Conservation (phyloP, 2,329 filamentous ascomycete genomes). For the Torrubiella hemipterigena region DNA sequence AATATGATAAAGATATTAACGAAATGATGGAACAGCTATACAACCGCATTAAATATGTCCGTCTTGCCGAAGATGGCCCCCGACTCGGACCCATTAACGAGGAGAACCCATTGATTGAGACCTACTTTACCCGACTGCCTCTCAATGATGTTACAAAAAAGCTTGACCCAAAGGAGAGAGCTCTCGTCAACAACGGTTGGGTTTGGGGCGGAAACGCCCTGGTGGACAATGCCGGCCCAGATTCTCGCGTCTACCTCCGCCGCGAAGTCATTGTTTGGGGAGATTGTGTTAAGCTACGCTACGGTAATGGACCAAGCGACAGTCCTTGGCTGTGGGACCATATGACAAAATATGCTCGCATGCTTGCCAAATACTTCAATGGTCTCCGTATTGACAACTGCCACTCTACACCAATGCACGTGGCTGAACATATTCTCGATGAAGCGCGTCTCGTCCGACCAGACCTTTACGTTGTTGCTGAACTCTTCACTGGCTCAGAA, state of each 20-base stretch:
- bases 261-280: slow-evolving; percentile 97
- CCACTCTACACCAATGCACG: slow-evolving; percentile 88
- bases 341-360: slow-evolving; percentile 84
- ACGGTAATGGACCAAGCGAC: slow-evolving; percentile 68
- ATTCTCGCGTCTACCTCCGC: slow-evolving; percentile 86
- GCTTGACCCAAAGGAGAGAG: slow-evolving; percentile 64
- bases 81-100: slow-evolving; percentile 69
- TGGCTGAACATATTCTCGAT: slow-evolving; percentile 90
- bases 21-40: slow-evolving; percentile 84
- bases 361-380: slow-evolving; percentile 89
- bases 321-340: slow-evolving; percentile 92
- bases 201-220: slow-evolving; percentile 96
- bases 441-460: slow-evolving; percentile 81
- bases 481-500: slow-evolving; percentile 91
- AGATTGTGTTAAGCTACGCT: slow-evolving; percentile 93
- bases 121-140: slow-evolving; percentile 87
- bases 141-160: slow-evolving; percentile 65
- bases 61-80: slow-evolving; percentile 84
- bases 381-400: slow-evolving; percentile 97
- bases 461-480: slow-evolving; percentile 83
- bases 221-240: slow-evolving; percentile 81
- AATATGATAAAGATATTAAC: slow-evolving; percentile 75
- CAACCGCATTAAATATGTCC: slow-evolving; percentile 89
- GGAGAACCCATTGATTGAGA: slow-evolving; percentile 74
- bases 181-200: slow-evolving; percentile 93